Evolutionary conservation across 1,284 basidiomycete species (phyloP).

Genomic region (Ustilago nuda): DNA sequence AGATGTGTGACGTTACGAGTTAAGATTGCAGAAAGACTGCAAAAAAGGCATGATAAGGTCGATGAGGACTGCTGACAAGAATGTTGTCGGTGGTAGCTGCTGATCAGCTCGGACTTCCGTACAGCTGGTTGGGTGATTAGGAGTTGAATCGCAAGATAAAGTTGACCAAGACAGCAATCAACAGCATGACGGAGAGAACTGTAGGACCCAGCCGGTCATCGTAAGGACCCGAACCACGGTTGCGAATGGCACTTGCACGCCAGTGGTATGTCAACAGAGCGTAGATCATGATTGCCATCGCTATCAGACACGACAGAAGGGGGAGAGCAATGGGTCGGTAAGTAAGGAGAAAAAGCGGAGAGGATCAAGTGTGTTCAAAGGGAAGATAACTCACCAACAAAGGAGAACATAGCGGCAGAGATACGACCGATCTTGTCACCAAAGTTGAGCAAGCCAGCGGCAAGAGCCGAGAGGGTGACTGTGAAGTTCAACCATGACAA

Average conservation of each 20-base stretch:
- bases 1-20: background rate
- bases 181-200: constrained; percentile 67
- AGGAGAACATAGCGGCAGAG: constrained; percentile 89
- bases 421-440: constrained; percentile 80
- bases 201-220: constrained; percentile 83
- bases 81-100: background rate
- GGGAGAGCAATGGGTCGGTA: background rate
- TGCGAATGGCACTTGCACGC: constrained; percentile 91
- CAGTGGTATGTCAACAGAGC: constrained; percentile 95
- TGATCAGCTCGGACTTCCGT: background rate
- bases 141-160: constrained; percentile 68
- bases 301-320: constrained; percentile 71
- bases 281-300: constrained; percentile 96
- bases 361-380: too few species aligned
- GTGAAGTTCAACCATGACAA: constrained; percentile 70
- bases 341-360: background rate
- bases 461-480: constrained; percentile 68
- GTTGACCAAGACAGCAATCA: constrained; percentile 69
- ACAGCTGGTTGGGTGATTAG: constrained; percentile 1
- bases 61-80: background rate
- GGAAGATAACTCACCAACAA: constrained; percentile 78
- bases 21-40: background rate
- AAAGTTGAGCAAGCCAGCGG: constrained; percentile 69
- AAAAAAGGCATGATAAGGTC: background rate
- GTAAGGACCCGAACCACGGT: constrained; percentile 91